Evolutionary conservation across 306 rosid species (phyloP), one percentile per base, ranked within the genome.

Genomic region (Pueraria montana): DNA sequence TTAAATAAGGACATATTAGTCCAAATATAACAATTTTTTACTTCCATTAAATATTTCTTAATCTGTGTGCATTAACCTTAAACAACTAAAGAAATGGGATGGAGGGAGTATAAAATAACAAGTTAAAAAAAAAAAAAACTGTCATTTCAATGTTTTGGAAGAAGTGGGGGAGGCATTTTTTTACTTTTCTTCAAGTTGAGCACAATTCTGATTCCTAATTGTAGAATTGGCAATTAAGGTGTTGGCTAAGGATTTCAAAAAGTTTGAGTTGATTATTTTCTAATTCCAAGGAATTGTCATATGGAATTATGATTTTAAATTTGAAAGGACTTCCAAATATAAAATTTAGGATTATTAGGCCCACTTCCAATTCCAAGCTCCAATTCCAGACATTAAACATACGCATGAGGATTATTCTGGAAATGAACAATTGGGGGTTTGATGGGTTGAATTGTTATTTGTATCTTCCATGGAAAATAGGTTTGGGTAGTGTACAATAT

Each of bases 271-370:
- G 34, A 4, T 9, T 8, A 24, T 70, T 23, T 45, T 70, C 20
- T 17, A 50, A 72, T 27, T 72, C 42, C 11, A 50, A 27, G 63
- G 46, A 27, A 30, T 27, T 24, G 63, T 16, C 59, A 13, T 45
- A 13, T 71, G 61, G 76, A 70, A 26, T 71, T 71, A 14, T 46
- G 64, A 72, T 72, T 50, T 42, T 17, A 11, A 27, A 13, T 72
- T 30, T 52, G 56, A 26, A 49, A 2, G 64, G 62, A 49, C 10
- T 49, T 43, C 40, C 63, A 71, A 46, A 71, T 68, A 23, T 26
- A 21, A 43, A 68, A 10, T 1, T 6, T n/a, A 66, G 21, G 11
- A 32, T 58, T 58, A 21, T 58, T 58, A 23, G 32, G 9, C 6
- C 4, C 61, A 53, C 12, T 53, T 53, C 61, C 61, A 53, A 53